phyloP scores from a whole-genome alignment of 352 stramenopile genomes.

The Globisporangium paroecandrum region DNA sequence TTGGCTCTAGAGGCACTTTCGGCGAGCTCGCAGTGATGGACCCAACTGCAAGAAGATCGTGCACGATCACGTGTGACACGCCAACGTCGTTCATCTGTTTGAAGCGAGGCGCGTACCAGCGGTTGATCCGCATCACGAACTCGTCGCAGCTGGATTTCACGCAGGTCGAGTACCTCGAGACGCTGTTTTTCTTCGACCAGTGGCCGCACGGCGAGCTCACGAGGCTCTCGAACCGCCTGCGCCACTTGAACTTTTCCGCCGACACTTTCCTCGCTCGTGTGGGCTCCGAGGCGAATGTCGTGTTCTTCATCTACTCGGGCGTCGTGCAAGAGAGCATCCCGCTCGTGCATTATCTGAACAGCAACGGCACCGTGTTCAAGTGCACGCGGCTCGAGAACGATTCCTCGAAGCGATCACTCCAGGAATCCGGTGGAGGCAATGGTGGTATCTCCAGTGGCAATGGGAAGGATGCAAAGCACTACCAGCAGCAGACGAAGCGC shows the following conservation, averaged over 20 bases:
- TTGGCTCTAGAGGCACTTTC: conserved; percentile 70
- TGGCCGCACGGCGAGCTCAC: conserved; percentile 76
- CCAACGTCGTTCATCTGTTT: conserved; percentile 83
- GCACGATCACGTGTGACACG: conserved; percentile 68
- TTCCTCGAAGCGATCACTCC: conserved; percentile 22
- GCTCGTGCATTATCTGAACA: conserved; percentile 61
- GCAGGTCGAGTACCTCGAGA: conserved; percentile 78
- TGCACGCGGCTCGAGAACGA: conserved; percentile 41
- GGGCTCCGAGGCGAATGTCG: conserved; percentile 58
- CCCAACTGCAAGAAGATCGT: conserved; percentile 63
- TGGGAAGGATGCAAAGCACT: conserved; percentile 21
- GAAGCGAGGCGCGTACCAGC: conserved; percentile 80
- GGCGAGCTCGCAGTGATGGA: conserved; percentile 82
- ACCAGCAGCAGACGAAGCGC: conserved; percentile 36
- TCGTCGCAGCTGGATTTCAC: conserved; percentile 80
- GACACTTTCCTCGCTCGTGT: conserved; percentile 71
- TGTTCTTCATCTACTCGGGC: conserved; percentile 82
- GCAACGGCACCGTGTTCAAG: conserved; percentile 59
- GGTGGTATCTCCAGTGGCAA: conserved; percentile 12
- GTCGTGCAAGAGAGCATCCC: conserved; percentile 74
- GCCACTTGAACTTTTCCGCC: conserved; percentile 56
- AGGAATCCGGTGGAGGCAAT: conserved; percentile 19
- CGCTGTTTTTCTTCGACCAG: conserved; percentile 72
- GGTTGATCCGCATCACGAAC: conserved; percentile 77
- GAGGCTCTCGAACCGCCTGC: conserved; percentile 62